Percentiles rank a stretch among this genome's conserved stretches.
Evolutionary conservation across 257 asterid genomes (phyloP).

Genomic region (Avicennia marina): DNA sequence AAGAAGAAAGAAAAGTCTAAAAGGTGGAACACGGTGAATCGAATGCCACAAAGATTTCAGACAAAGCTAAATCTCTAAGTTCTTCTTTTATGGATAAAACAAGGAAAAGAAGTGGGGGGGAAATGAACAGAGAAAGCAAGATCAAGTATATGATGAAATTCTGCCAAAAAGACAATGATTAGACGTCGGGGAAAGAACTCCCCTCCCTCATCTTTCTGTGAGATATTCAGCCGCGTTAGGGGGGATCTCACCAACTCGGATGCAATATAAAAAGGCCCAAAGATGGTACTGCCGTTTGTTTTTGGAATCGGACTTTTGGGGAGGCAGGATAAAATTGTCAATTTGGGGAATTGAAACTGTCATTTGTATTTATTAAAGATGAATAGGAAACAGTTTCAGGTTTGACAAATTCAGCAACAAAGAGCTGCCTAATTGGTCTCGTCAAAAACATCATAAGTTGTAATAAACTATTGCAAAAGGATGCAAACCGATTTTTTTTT

Average conservation of each 20-base stretch:
- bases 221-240: constrained; percentile 14
- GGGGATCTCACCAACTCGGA: constrained; percentile 13
- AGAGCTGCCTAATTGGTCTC: no score
- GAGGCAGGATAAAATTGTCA: neutral
- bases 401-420: no score
- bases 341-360: no score
- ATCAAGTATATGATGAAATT: neutral
- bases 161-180: constrained; percentile 1
- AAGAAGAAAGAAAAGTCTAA: neutral
- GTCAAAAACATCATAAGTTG: no score
- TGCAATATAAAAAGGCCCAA: neutral
- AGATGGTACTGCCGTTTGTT: neutral
- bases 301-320: neutral
- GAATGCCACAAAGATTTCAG: constrained; percentile 14
- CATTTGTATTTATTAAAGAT: no score
- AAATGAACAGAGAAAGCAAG: neutral
- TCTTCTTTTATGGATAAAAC: neutral
- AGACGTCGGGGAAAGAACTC: constrained; percentile 12
- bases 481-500: no score
- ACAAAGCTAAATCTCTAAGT: constrained; percentile 15
- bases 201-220: constrained; percentile 6
- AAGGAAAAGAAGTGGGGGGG: neutral
- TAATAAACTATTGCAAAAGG: no score
- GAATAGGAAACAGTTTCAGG: no score
- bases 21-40: constrained; percentile 14